These are phyloP conservation scores for Leishmania turanica DNA, from an alignment of 208 protist species.

Conservation along the genomic window DNA sequence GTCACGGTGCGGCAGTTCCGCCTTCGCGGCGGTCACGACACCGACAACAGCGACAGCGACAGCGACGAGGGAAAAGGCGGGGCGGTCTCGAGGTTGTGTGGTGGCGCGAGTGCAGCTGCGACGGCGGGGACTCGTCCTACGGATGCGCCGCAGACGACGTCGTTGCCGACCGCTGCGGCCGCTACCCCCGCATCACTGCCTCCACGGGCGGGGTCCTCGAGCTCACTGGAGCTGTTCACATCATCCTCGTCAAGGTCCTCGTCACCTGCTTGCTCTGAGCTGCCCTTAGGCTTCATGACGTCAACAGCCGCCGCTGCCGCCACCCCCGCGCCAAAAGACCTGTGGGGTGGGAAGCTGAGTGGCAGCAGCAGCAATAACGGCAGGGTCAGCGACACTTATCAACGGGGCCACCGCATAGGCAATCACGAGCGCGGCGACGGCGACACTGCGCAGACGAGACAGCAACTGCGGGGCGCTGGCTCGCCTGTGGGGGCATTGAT, in stretches of 20 bases:
- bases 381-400: not conserved
- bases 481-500: not conserved
- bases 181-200: not conserved
- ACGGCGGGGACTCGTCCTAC: not conserved
- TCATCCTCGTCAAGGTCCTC: conserved; percentile 2
- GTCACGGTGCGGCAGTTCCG: conserved; percentile 3
- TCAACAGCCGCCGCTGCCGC: not conserved
- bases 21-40: not conserved
- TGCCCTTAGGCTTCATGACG: not conserved
- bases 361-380: conserved; percentile 1
- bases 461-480: not conserved
- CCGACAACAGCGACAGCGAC: conserved; percentile 13
- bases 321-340: not conserved
- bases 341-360: not conserved
- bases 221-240: conserved; percentile 4
- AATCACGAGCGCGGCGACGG: not conserved
- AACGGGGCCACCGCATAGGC: not conserved
- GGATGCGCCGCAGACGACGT: not conserved
- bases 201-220: not conserved
- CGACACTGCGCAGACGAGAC: not conserved
- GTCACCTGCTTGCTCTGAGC: not conserved
- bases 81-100: not conserved
- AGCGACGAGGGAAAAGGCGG: not conserved
- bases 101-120: conserved; percentile 2
- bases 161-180: not conserved